Evolutionary conservation across 116 monocot species (phyloP), one percentile per base, ranked within the genome.

Genomic region (Papilionanthe hybrid): DNA sequence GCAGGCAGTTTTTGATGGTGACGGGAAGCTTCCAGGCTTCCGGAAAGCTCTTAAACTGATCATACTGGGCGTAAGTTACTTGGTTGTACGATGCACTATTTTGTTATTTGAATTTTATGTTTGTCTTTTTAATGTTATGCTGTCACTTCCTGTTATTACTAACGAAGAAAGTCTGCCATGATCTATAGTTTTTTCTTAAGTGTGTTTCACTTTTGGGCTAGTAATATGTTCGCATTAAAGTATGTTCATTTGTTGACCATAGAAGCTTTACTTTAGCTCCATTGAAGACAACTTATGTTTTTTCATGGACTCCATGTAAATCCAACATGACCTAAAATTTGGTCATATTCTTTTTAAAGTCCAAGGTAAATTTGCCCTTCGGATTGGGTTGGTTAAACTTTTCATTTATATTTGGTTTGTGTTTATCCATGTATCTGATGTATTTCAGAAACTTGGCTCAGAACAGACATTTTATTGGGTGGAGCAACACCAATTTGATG

Each of bases 21-120:
- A 99, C 56, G 99, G 99, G 57, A 95, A 88, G 87, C 86, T 86
- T 82, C 80, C 86, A 81, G 82, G 89, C 85, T 99, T 99, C 71
- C 81, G 69, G 32, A 98, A 93, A 84, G 95, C 85, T 68, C 93
- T 99, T 48, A 95, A 93, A 75, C 86, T 89, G 74, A 97, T 97
- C 76, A 82, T 88, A 47, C 67, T 91, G 76, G 95, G 95, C 81
- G 95, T 96, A 84, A 87, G 83, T 82, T 53, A 10, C 65, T 84
- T 79, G 5, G 25, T 50, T 17, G 5, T 8, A 55, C 44, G 55
- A 42, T 44, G 44, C 32, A 69, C 53, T 32, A 44, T 43, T 44
- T 44, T 73, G 71, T 17, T 73, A 17, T 73, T 73, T 73, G 20
- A 18, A 44, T 42, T 73, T 37, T 17, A 32, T 73, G 20, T 73